These are phyloP conservation scores for Aegilops bicornis DNA, from an alignment of 176 grass and related monocot species.

Conservation along the genomic window DNA sequence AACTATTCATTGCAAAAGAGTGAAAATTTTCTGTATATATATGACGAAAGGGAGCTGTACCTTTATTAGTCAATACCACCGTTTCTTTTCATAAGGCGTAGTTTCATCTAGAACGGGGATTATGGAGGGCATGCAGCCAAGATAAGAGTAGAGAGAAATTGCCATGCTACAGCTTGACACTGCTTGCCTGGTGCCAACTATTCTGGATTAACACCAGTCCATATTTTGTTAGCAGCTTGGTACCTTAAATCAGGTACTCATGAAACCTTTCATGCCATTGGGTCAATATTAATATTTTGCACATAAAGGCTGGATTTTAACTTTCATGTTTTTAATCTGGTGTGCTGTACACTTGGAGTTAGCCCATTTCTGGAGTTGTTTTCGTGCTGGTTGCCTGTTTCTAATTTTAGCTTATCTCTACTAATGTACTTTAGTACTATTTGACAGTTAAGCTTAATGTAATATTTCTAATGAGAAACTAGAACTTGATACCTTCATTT, in stretches of 20 bases:
- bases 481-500: slow-evolving; percentile 13
- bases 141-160: not conserved
- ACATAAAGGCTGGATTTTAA: not conserved
- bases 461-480: not conserved
- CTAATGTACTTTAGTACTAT: not conserved
- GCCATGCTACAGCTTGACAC: not conserved
- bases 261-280: slow-evolving; percentile 8
- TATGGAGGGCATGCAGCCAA: not conserved
- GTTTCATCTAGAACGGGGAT: not conserved
- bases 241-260: not conserved
- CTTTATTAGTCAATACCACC: not conserved
- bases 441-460: not conserved
- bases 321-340: not conserved
- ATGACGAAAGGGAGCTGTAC: not conserved
- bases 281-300: not conserved
- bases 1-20: no score
- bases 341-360: not conserved
- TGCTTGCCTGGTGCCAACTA: not conserved
- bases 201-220: not conserved
- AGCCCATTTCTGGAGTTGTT: not conserved
- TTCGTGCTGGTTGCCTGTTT: not conserved
- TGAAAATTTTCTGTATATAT: not conserved
- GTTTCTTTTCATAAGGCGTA: not conserved
- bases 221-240: not conserved
- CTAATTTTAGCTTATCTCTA: not conserved